phyloP scores from a whole-genome alignment of 1,284 basidiomycete genomes.

The Garcileccinum viscosum region DNA sequence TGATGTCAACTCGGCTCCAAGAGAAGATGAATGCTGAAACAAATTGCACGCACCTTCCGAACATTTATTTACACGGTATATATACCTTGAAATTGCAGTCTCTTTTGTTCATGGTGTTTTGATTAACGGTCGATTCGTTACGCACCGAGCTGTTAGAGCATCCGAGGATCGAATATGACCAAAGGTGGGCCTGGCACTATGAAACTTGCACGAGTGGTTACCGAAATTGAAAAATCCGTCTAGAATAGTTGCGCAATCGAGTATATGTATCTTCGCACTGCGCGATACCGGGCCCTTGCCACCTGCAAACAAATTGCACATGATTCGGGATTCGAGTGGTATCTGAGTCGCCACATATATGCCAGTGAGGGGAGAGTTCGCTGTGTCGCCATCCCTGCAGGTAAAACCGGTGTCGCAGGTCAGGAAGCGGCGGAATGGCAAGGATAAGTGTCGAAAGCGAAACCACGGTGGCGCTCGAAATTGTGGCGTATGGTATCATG shows the following conservation, averaged over 20 bases:
- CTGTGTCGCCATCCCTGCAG: neutral
- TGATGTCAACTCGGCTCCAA: neutral
- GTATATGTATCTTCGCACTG: conserved; percentile 2
- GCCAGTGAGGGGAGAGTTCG: neutral
- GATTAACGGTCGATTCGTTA: neutral
- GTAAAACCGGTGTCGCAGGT: neutral
- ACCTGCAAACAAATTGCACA: neutral
- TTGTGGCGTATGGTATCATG: neutral
- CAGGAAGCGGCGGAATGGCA: neutral
- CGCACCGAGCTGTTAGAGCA: neutral
- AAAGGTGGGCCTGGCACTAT: neutral
- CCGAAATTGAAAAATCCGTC: neutral
- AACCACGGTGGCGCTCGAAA: neutral
- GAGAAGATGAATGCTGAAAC: neutral
- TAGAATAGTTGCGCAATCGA: conserved; percentile 4
- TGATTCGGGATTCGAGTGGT: neutral
- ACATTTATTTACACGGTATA: no score
- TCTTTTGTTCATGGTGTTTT: neutral
- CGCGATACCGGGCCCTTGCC: neutral
- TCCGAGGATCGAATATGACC: neutral
- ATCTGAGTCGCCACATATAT: neutral
- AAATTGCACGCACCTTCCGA: conserved; percentile 6
- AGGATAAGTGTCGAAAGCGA: neutral
- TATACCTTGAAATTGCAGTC: no score
- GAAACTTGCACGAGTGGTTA: conserved; percentile 8